Evolutionary conservation across 306 rosid genomes (phyloP), one percentile per base, ranked within the genome.

Genomic region (Pterocarpus santalinus): DNA sequence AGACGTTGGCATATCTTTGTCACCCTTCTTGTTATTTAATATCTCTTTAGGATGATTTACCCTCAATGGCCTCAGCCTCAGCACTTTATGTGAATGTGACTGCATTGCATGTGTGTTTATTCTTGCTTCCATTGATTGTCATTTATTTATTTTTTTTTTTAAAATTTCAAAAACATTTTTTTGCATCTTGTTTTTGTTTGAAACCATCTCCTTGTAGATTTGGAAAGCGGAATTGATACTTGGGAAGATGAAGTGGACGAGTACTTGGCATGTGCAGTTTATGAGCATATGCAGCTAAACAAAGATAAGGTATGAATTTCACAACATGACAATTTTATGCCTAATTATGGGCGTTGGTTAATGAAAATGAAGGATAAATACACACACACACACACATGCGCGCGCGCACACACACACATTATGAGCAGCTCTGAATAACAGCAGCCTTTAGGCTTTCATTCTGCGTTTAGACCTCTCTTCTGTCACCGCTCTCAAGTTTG

Each of bases 231-330:
- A 46, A 33, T 80, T 75, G 91, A 87, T 72, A 83, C 87, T 28
- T 94, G 96, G 94, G 94, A 94, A 85, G 96, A 89, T 65, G 90
- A 92, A 75, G 97, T 92, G 77, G 95, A 94, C 56, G 90, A 90
- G 62, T 92, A 87, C 86, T 85, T 94, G 85, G 90, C 97, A 69
- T 75, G 14, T 77, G 93, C 97, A 10, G 93, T 92, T 83, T 88
- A 75, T 47, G 91, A 94, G 62, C 93, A 92, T 47, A 92, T 92
- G 98, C 87, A 87, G 80, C 87, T 94, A 38, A 91, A 85, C 7
- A 86, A 69, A 61, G 94, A 89, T 74, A 80, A 87, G 91, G 98
- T 94, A 84, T n/a, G 52, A 3, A n/a, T 46, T 51, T 76, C 32
- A 22, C 70, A 36, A n/a, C 58, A 32, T 32, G 44, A 33, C 52